Percentiles rank a stretch among this genome's conserved stretches.
Conservation (phyloP, 108 stramenopile genomes). For the Nannochloropsis gaditana region DNA sequence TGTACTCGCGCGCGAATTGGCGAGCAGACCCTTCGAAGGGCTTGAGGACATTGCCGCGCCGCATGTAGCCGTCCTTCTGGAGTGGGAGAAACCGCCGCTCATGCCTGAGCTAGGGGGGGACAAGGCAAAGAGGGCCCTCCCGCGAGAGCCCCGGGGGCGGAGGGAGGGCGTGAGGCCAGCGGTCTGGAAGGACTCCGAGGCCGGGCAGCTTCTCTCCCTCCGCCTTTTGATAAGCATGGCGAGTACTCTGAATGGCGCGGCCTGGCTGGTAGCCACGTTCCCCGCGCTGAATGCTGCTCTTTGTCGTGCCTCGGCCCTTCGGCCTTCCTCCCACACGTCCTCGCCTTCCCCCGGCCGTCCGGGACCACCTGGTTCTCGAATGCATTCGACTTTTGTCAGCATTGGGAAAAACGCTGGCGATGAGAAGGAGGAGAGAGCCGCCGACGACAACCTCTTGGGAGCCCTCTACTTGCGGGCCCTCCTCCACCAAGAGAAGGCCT, state of each 20-base stretch:
- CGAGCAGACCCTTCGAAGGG: neutral
- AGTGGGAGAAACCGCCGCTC: no score
- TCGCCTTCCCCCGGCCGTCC: neutral
- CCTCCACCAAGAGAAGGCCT: neutral
- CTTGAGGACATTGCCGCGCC: no score
- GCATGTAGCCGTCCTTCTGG: no score
- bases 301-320: neutral
- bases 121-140: neutral
- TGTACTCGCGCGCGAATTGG: neutral
- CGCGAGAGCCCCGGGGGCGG: neutral
- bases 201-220: neutral
- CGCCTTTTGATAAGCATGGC: neutral
- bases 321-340: neutral
- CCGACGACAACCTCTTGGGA: neutral
- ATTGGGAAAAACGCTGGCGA: no score
- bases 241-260: neutral
- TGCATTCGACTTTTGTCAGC: no score
- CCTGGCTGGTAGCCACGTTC: neutral
- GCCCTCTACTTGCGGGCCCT: neutral
- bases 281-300: neutral
- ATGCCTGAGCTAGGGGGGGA: neutral
- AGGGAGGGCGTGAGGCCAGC: no score
- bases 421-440: no score
- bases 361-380: no score
- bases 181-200: no score